Base-by-base conservation (phyloP, 164 flowering plant genomes). In the Sextonia rubra region DNA sequence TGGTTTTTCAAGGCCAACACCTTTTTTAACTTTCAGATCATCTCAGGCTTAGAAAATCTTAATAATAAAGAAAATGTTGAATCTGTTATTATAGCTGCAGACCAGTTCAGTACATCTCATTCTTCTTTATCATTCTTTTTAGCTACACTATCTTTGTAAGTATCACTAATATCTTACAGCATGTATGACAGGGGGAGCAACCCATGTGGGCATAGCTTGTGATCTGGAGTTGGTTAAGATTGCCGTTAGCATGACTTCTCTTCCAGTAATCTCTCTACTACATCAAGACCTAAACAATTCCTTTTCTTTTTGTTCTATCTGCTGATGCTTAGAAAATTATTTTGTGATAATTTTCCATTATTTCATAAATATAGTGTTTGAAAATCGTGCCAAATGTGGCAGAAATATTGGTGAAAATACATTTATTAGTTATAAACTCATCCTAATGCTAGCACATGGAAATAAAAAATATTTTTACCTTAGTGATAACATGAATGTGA, bases 131-230 rank as follows among this genome's bases (percentile, higher is more conserved):
- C 12, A 47, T 6, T 47, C 49, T 47, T n/a, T n/a, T n/a, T n/a
- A n/a, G n/a, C n/a, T n/a, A 6, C 12, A 47, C 11, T 47, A 47
- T 47, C 12, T 47, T 1, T 47, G 49, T 47, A 47, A 12, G 12
- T 47, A 1, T 62, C 29, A 62, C 66, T 62, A 26, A 62, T 30
- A 62, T 24, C 66, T 30, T 15, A 62, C 4, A 17, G 22, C 30
- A 2, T n/a, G 20, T 12, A 20, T 63, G 32, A 69, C 83, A 91
- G 97, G 93, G 95, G 97, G 97, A 77, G 97, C 97, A 66, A 90
- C 93, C 75, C 97, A 89, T 83, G 89, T 92, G 55, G 97, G 90
- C 75, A 90, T 92, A 73, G 97, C 97, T 63, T 90, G 95, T 78
- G 92, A 92, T 74, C 85, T 92, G 0, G 97, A 90, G 74, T 78